Base-by-base conservation (phyloP, 2,329 filamentous ascomycete genomes). In the Lecanicillium sp. region DNA sequence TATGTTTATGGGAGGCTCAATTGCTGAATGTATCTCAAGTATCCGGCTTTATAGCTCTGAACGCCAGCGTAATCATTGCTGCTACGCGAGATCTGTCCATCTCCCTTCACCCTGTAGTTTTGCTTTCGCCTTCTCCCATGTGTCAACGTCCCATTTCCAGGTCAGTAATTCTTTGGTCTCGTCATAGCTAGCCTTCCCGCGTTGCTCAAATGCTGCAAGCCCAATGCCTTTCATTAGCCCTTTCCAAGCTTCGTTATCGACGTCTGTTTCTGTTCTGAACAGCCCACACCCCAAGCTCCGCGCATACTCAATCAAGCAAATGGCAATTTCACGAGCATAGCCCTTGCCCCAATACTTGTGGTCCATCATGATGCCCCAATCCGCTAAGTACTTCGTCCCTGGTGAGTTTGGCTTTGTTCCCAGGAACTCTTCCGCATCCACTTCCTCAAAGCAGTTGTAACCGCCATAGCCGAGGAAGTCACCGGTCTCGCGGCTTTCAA, bases 321-420 rank as follows among this genome's bases (percentile, higher is more conserved):
- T 40, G 6, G 54, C 12, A 0, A 47, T 38, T 41, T 55, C 52
- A 5, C 40, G 30, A 11, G 49, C 50, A 19, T 44, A 50, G 1
- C 52, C 50, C 36, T 33, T 45, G 4, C 46, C 41, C 29, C 40
- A 43, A 40, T 48, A 43, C 0, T 35, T 44, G 30, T 50, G 44
- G 35, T 53, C 46, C 17, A 56, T 47, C 15, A 52, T 36, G 1
- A 47, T 33, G 4, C 48, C 52, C 10, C 41, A 41, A 34, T 54
- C 48, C 14, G 41, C 41, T 12, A 46, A 27, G 19, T 44, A 33
- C 8, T 32, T 37, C 31, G 27, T 14, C 5, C 25, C 31, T 8
- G 14, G 17, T 13, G 7, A 22, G 8, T 17, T 4, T 28, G 3
- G 29, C 32, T 5, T 36, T n/a, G 29, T 6, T 18, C 31, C 18